Base-by-base conservation (phyloP, 768 basidiomycete species). In the Boletus eberwhitei region DNA sequence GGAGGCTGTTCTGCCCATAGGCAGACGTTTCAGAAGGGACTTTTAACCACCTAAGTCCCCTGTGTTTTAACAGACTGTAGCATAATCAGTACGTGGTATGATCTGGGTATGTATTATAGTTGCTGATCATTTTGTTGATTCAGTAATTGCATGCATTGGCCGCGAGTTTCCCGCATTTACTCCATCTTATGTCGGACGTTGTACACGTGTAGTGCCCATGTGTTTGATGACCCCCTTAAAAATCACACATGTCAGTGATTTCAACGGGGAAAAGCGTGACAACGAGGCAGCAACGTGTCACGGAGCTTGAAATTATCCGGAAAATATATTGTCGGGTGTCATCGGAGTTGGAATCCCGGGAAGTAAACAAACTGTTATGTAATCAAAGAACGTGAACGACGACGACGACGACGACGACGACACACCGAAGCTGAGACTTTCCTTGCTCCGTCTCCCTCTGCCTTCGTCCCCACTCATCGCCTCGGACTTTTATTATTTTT, bases 1-100 rank as follows among this genome's bases (percentile, higher is more conserved):
- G 52, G 50, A 42, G 24, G 29, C 22, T 2, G 34, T 37, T 4
- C n/a, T 32, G 37, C 50, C 51, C 0, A 43, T 41, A 32, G 32
- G 48, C 54, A 35, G 37, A 52, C 53, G 42, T 45, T 40, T 2
- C 42, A 59, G 55, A 52, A 21, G 63, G 66, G 61, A 63, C 66
- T 66, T 68, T 66, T 68, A 51, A 58, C 3, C 21, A 31, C 8
- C 40, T 62, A 68, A 66, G 64, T 66, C 66, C 65, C 66, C 36
- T 24, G 41, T n/a, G 17, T 7, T 5, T 29, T 29, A 21, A 47
- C 19, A 21, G 50, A 41, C 5, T 68, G 64, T 68, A 66, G 66
- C 57, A 68, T 58, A 57, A 52, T 48, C 44, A 37, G 66, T 65
- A 12, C 0, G 60, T 59, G 50, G 11, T 9, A 0, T 13, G 14